Conservation (phyloP, 2,329 filamentous ascomycete species). For the Fusarium sp. region DNA sequence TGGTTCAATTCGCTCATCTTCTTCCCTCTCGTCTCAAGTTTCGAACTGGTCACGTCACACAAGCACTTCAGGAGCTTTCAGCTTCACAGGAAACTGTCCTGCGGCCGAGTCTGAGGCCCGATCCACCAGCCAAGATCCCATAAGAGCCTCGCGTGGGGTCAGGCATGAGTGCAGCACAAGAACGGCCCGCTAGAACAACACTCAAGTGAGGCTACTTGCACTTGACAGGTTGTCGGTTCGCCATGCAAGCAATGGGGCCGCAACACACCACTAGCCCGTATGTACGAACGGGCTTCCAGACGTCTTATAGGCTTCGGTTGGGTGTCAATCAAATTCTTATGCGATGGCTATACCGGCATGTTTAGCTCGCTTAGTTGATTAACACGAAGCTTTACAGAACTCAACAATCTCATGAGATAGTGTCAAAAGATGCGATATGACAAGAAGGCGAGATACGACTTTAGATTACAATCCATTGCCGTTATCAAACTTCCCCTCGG, state of each 20-base stretch:
- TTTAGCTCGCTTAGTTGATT: conserved; percentile 8
- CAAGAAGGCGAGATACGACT: not conserved
- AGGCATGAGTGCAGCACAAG: conserved; percentile 44
- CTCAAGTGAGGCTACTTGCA: conserved; percentile 40
- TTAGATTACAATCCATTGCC: not conserved
- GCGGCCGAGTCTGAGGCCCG: conserved; percentile 25
- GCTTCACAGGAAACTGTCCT: conserved; percentile 28
- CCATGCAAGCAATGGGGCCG: conserved; percentile 44
- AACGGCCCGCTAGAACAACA: conserved; percentile 13
- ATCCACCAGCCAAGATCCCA: conserved; percentile 31
- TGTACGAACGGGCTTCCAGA: conserved; percentile 31
- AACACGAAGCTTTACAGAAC: not conserved
- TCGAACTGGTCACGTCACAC: conserved; percentile 29
- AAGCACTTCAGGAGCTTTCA: conserved; percentile 7
- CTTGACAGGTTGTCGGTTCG: conserved; percentile 43
- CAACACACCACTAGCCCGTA: conserved; percentile 30
- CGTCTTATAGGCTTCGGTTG: conserved; percentile 9
- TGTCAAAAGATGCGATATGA: not conserved
- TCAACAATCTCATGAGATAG: not conserved
- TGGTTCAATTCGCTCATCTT: conserved; percentile 5
- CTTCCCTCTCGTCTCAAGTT: conserved; percentile 27
- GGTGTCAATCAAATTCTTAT: conserved; percentile 14
- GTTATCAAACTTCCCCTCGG: conserved; percentile 1
- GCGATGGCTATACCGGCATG: conserved; percentile 14
- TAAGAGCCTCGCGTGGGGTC: conserved; percentile 40